Evolutionary conservation across 2,329 filamentous ascomycete species (phyloP).

Genomic region (Alternaria rosae): DNA sequence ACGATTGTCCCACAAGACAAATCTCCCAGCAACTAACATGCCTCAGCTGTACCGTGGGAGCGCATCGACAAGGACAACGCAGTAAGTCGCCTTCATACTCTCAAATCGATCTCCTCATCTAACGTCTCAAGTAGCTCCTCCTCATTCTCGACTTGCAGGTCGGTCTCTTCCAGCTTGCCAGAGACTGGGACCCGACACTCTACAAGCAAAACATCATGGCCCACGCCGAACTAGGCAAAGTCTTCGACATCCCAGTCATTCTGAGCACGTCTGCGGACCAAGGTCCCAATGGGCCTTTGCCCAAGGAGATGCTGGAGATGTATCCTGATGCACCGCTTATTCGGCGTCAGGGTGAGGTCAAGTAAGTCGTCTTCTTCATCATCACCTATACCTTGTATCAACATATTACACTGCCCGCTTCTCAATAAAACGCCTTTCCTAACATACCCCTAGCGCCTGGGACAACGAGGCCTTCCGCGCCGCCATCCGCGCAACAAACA

Average conservation of each 20-base stretch:
- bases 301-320: conserved; percentile 72
- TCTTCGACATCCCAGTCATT: conserved; percentile 73
- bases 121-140: conserved; percentile 53
- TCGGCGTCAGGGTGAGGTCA: conserved; percentile 73
- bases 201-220: conserved; percentile 73
- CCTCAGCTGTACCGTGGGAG: conserved; percentile 49
- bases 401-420: not conserved
- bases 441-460: conserved; percentile 63
- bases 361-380: conserved; percentile 46
- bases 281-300: conserved; percentile 75
- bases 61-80: conserved; percentile 54
- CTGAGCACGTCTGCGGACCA: conserved; percentile 73
- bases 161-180: conserved; percentile 65
- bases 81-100: conserved; percentile 22
- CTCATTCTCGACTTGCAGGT: conserved; percentile 68
- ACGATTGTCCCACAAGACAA: conserved; percentile 2
- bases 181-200: conserved; percentile 71
- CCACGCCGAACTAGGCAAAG: conserved; percentile 69
- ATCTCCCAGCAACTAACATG: conserved; percentile 21
- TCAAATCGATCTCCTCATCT: not conserved
- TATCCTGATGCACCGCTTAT: conserved; percentile 73
- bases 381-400: not conserved
- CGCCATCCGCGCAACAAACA: conserved; percentile 70
- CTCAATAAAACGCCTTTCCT: not conserved
- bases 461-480: conserved; percentile 73